phyloP scores from a whole-genome alignment of 306 rosid genomes.

The Inga leiocalycina region DNA sequence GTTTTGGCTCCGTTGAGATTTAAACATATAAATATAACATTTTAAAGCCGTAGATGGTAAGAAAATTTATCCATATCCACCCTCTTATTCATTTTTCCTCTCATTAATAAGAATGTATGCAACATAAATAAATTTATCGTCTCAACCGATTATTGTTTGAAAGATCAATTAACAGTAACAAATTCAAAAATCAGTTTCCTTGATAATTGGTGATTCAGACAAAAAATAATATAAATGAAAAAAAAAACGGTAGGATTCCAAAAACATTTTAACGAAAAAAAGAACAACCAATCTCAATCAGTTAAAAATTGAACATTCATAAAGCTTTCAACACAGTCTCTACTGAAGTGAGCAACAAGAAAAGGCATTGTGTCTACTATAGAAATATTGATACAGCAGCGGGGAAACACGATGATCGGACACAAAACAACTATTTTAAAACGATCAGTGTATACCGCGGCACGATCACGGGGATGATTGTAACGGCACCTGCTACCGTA shows the following conservation, averaged over 20 bases:
- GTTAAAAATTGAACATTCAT: background rate
- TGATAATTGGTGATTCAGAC: background rate
- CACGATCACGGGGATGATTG: constrained; percentile 90
- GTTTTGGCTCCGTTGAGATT: constrained; percentile 24
- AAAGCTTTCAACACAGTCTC: background rate
- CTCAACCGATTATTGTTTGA: constrained; percentile 1
- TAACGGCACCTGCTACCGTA: constrained; percentile 84
- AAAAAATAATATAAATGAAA: background rate
- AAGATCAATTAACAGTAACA: background rate
- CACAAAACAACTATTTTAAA: constrained; percentile 35
- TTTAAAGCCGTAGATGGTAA: background rate
- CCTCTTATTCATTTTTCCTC: background rate
- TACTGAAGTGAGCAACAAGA: background rate
- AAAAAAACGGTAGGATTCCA: background rate
- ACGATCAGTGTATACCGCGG: constrained; percentile 55
- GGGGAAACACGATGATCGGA: constrained; percentile 15
- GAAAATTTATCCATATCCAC: constrained; percentile 1
- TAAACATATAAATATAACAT: background rate
- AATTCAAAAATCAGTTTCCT: background rate
- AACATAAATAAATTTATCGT: background rate
- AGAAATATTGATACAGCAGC: background rate
- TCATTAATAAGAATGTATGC: background rate
- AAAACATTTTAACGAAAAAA: background rate
- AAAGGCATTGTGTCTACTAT: background rate
- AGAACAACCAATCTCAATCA: background rate